Percentiles rank a stretch among this genome's conserved stretches.
These are phyloP conservation scores for Ceratocystis papillata DNA, from an alignment of 2,329 filamentous ascomycete species.

Conservation along the genomic window DNA sequence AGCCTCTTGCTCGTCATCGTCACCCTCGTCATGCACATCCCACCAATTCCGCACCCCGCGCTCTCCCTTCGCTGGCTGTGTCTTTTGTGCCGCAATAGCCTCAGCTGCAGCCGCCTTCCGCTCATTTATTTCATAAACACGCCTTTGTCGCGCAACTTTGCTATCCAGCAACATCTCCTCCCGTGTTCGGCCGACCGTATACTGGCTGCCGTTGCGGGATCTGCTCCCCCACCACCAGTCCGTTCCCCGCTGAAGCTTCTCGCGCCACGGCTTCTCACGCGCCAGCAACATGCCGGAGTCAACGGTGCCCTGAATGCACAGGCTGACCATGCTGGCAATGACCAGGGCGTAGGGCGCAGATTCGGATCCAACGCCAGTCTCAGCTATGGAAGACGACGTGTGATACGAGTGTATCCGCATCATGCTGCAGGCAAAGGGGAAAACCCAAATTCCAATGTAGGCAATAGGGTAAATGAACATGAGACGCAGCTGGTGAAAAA, in stretches of 20 bases:
- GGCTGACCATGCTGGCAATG: slow-evolving; percentile 44
- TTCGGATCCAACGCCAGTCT: slow-evolving; percentile 20
- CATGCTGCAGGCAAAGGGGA: slow-evolving; percentile 57
- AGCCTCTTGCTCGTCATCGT: slow-evolving; percentile 15
- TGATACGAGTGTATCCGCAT: slow-evolving; percentile 41
- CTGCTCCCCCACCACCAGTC: slow-evolving; percentile 24
- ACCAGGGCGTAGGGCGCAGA: slow-evolving; percentile 43
- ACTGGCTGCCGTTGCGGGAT: slow-evolving; percentile 19
- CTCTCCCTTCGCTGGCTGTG: neutral
- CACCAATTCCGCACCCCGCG: slow-evolving; percentile 31
- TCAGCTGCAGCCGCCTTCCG: slow-evolving; percentile 16
- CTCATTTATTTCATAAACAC: slow-evolving; percentile 39
- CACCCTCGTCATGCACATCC: slow-evolving; percentile 32
- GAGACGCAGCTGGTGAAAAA: slow-evolving; percentile 57
- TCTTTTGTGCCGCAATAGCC: slow-evolving; percentile 26
- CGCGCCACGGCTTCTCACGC: slow-evolving; percentile 54
- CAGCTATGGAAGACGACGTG: slow-evolving; percentile 24
- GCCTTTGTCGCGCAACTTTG: slow-evolving; percentile 37
- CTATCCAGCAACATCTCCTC: slow-evolving; percentile 46
- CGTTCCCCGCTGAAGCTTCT: slow-evolving; percentile 23
- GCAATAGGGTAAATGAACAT: slow-evolving; percentile 67
- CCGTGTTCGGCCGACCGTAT: slow-evolving; percentile 37
- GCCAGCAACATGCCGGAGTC: slow-evolving; percentile 58
- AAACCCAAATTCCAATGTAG: slow-evolving; percentile 61
- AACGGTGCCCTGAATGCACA: slow-evolving; percentile 55